Base-by-base conservation (phyloP, 2,329 filamentous ascomycete genomes). In the Zasmidium angulare region DNA sequence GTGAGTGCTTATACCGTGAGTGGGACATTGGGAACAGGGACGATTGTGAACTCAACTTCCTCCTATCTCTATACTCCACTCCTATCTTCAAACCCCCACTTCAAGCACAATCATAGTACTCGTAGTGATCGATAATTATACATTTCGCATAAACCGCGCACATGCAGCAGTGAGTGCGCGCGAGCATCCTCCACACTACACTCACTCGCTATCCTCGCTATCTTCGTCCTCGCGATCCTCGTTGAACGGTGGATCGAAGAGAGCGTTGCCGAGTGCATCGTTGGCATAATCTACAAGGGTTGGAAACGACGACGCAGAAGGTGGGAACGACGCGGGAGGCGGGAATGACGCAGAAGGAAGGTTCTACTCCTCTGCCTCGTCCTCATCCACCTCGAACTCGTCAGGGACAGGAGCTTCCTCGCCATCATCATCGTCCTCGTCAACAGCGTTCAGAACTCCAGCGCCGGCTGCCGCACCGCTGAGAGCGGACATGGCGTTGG, bases 391-490 rank as follows among this genome's bases (percentile, higher is more conserved):
- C 61, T 93, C 89, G 75, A 95, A 95, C 53, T 90, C 87, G 11
- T 79, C 77, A 3, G 90, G 91, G 6, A 85, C 74, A 40, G 82
- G 78, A 1, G 90, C 90, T 72, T 93, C 90, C 68, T 89, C 87
- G 12, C 84, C 87, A 31, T 82, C 87, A 62, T 91, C 89, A 10
- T 82, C 86, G 68, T 93, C 90, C 75, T 98, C 93, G 69, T 97
- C 93, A 2, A 96, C 86, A 4, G 92, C 89, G 2, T 89, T 96
- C 67, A 96, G 78, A 1, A 96, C 90, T 57, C 88, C 90, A 0
- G 89, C 91, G 0, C 89, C 71, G 7, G 71, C 69, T 11, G 68
- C 67, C 0, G 72, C 74, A n/a, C 69, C 73, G 52, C 65, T 66
- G 21, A 59, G 58, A 11, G 58, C 58, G 4, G 50, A 29, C 20